Base-by-base conservation (phyloP, 176 grass and related monocot genomes). In the Themeda triandra region DNA sequence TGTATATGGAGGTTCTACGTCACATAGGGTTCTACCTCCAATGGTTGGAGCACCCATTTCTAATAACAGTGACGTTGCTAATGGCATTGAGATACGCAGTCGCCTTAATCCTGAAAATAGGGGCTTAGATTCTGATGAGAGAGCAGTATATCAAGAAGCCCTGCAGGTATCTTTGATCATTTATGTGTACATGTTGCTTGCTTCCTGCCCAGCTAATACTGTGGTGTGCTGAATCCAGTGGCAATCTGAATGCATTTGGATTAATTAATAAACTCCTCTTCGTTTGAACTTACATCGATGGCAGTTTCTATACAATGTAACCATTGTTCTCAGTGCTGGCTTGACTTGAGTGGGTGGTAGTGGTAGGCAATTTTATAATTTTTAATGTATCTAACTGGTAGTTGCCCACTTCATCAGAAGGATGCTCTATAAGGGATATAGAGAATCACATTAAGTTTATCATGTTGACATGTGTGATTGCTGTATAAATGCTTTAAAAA, bases 141-240 rank as follows among this genome's bases (percentile, higher is more conserved):
- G 93, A 67, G 80, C 86, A 7, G 88, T 99, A 86, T 99, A 92
- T 88, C 93, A 92, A 71, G 90, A 99, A 94, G 96, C 96, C 12
- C 84, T 99, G 63, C 97, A 96, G 93, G 97, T 96, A 87, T 83
- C 48, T 49, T 80, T 77, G 6, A 49, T 59, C 51, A 41, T 75
- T 64, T 39, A 70, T 8, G 64, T 9, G 54, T 56, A 63, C 51
- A 67, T 82, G 69, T 82, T 54, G 49, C 27, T 80, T 79, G 28
- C 49, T 67, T 37, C 63, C 24, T 40, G 1, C 45, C 23, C 60
- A 84, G n/a, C 48, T 83, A 85, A 70, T 82, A 85, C 41, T 59
- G 12, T 85, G 17, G 45, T 0, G 27, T 70, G 11, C 35, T 85
- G 44, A 23, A 63, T 83, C 5, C 35, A 28, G 15, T 88, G 25